These are phyloP conservation scores for Candida namnaoensis DNA, from an alignment of 805 yeast genomes.

Conservation along the genomic window DNA sequence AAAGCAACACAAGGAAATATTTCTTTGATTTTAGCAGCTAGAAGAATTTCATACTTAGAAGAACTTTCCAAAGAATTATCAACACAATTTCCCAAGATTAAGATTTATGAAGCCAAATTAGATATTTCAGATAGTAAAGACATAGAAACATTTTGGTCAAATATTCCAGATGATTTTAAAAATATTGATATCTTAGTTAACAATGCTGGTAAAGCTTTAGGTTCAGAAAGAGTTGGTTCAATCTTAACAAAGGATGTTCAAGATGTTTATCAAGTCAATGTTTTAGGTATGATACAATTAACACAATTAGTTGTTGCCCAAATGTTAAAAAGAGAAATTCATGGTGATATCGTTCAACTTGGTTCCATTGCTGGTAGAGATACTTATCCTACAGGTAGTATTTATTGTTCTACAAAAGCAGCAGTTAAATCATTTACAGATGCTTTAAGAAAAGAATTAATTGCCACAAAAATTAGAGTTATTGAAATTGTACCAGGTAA, in stretches of 20 bases:
- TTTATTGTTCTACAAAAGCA: conserved; percentile 64
- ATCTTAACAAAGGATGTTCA: conserved; percentile 28
- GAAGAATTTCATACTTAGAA: conserved; percentile 52
- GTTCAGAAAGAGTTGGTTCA: conserved; percentile 33
- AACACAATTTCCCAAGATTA: conserved; percentile 33
- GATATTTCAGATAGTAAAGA: conserved; percentile 47
- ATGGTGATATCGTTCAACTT: conserved; percentile 50
- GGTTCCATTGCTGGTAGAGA: conserved; percentile 70
- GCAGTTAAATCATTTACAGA: conserved; percentile 51
- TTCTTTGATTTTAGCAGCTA: conserved; percentile 62
- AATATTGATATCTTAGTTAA: conserved; percentile 54
- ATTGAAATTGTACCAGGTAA: conserved; percentile 54
- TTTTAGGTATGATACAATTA: conserved; percentile 34
- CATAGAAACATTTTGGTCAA: conserved; percentile 36
- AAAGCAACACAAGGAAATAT: conserved; percentile 56
- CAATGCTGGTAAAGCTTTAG: conserved; percentile 46
- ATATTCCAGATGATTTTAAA: conserved; percentile 45
- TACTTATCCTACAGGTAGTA: conserved; percentile 64
- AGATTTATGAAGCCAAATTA: conserved; percentile 35
- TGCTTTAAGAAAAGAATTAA: conserved; percentile 57
- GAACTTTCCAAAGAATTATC: conserved; percentile 36
- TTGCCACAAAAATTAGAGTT: conserved; percentile 52
- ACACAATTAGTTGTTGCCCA: conserved; percentile 35
- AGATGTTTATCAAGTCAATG: conserved; percentile 38
- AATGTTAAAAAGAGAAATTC: conserved; percentile 35